These are phyloP conservation scores for Diaporthe longicolla DNA, from an alignment of 2,329 filamentous ascomycete species.

Conservation along the genomic window DNA sequence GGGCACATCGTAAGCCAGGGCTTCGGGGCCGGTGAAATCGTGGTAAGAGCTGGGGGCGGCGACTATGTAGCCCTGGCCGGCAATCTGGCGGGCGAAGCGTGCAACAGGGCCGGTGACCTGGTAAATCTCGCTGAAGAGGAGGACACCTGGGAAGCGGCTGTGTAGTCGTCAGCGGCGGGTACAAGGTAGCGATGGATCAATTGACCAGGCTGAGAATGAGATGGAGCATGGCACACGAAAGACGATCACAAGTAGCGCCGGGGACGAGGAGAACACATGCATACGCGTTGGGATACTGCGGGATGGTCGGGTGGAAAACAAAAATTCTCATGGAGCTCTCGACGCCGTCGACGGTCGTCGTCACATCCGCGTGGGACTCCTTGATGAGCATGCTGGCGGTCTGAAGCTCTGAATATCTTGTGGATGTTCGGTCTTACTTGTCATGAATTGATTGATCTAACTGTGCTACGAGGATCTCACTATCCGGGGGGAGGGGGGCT, in stretches of 20 bases:
- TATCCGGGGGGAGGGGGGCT: too few relatives aligned
- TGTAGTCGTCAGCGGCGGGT: slow-evolving; percentile 8
- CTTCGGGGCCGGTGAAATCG: slow-evolving; percentile 89
- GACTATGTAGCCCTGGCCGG: slow-evolving; percentile 93
- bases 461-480: too few relatives aligned
- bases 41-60: slow-evolving; percentile 93
- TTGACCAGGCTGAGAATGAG: background rate
- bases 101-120: slow-evolving; percentile 90
- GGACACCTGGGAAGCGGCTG: slow-evolving; percentile 84
- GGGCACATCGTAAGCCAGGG: slow-evolving; percentile 86
- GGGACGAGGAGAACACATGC: slow-evolving; percentile 45
- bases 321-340: slow-evolving; percentile 77
- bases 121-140: slow-evolving; percentile 88
- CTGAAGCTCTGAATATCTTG: background rate
- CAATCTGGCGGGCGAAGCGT: slow-evolving; percentile 91
- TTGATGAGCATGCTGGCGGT: slow-evolving; percentile 64
- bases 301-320: slow-evolving; percentile 87
- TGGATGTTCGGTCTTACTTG: background rate
- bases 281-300: slow-evolving; percentile 88
- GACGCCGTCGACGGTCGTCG: slow-evolving; percentile 66
- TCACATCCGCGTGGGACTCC: slow-evolving; percentile 66
- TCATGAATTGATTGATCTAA: background rate
- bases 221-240: background rate
- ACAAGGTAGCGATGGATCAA: background rate
- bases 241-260: background rate